phyloP scores from a whole-genome alignment of 192 early-diverging fungal genomes.

The Coemansia sp. region DNA sequence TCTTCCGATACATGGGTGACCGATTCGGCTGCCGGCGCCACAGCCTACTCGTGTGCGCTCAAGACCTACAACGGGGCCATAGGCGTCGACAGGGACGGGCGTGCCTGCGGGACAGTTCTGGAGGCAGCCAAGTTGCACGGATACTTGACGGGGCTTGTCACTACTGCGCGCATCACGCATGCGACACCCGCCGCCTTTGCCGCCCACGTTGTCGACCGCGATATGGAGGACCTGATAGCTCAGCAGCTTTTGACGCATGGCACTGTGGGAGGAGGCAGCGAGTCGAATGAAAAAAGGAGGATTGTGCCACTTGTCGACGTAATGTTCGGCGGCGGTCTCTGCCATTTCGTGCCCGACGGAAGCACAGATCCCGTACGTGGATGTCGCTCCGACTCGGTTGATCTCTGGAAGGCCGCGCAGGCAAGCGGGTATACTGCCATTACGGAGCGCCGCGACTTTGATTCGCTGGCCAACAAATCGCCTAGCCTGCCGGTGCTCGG shows the following conservation, averaged over 20 bases:
- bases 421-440: slow-evolving; percentile 9
- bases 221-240: slow-evolving; percentile 59
- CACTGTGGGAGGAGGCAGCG: not conserved
- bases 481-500: slow-evolving; percentile 48
- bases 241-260: slow-evolving; percentile 42
- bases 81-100: slow-evolving; percentile 42
- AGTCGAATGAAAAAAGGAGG: not conserved
- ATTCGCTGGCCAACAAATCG: slow-evolving; percentile 10
- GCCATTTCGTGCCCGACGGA: slow-evolving; percentile 50
- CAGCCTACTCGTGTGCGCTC: slow-evolving; percentile 56
- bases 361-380: slow-evolving; percentile 2
- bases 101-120: slow-evolving; percentile 59
- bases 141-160: slow-evolving; percentile 57
- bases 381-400: slow-evolving; percentile 47
- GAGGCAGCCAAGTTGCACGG: slow-evolving; percentile 58
- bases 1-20: slow-evolving; percentile 57
- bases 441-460: slow-evolving; percentile 16
- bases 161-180: slow-evolving; percentile 61
- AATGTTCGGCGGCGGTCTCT: slow-evolving; percentile 58
- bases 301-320: slow-evolving; percentile 35
- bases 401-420: slow-evolving; percentile 41
- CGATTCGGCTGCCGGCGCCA: slow-evolving; percentile 64
- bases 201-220: slow-evolving; percentile 54
- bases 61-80: slow-evolving; percentile 61
- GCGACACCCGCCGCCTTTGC: slow-evolving; percentile 62